Evolutionary conservation across 1,284 basidiomycete species (phyloP).

Genomic region (Inonotus obliquus): DNA sequence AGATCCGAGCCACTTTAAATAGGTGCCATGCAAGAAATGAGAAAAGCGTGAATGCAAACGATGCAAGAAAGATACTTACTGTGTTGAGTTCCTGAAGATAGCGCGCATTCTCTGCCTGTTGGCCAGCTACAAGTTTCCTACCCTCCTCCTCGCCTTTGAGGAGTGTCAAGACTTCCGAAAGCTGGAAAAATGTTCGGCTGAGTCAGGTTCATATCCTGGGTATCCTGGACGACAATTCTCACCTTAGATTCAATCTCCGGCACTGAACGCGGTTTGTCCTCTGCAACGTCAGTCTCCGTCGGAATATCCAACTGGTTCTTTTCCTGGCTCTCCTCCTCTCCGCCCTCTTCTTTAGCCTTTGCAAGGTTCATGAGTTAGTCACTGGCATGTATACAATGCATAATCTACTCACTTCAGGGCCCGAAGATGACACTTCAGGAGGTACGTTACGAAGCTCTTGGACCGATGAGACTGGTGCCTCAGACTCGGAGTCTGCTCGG

Average conservation of each 20-base stretch:
- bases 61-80: conserved; percentile 32
- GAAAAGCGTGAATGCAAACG: not conserved
- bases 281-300: not conserved
- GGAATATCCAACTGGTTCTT: not conserved
- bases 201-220: not conserved
- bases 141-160: conserved; percentile 44
- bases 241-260: conserved; percentile 5
- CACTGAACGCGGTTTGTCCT: not conserved
- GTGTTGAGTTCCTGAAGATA: conserved; percentile 72
- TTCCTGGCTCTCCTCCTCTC: no score
- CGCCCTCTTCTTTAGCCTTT: not conserved
- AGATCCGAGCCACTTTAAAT: conserved; percentile 84
- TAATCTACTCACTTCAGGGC: not conserved
- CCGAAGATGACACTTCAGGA: not conserved
- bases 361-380: not conserved
- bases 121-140: conserved; percentile 44
- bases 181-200: conserved; percentile 24
- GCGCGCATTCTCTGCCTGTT: conserved; percentile 65
- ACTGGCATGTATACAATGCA: not conserved
- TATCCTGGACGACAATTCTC: not conserved
- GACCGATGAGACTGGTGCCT: not conserved
- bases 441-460: conserved; percentile 1
- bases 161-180: conserved; percentile 40
- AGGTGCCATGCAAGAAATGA: not conserved
- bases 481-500: not conserved